phyloP scores from a whole-genome alignment of 2,329 filamentous ascomycete genomes.

The Xylaria sp. region DNA sequence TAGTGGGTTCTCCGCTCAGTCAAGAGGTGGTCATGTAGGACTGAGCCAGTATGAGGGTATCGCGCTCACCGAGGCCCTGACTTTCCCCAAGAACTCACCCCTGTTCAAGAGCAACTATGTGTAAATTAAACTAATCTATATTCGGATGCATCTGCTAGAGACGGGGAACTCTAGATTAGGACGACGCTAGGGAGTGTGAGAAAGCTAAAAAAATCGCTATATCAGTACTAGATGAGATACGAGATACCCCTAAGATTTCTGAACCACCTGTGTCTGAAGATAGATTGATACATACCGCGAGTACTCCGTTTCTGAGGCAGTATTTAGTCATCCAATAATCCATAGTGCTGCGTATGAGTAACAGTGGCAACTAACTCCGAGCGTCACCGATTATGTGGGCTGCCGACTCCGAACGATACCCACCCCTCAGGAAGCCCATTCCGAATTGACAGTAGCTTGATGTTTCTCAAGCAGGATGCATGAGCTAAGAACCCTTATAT shows the following conservation, averaged over 20 bases:
- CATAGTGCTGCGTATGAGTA: background rate
- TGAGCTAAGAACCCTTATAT: background rate
- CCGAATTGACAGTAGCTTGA: background rate
- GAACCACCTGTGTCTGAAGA: background rate
- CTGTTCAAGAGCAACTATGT: conserved; percentile 38
- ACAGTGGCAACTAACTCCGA: background rate
- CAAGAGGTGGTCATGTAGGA: conserved; percentile 34
- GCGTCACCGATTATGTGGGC: background rate
- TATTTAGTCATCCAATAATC: background rate
- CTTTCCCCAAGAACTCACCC: conserved; percentile 38
- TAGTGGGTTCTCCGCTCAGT: conserved; percentile 29
- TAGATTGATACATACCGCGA: background rate
- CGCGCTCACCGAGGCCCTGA: conserved; percentile 35
- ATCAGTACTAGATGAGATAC: background rate
- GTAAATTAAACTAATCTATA: conserved; percentile 24
- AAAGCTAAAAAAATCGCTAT: background rate
- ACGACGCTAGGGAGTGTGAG: background rate
- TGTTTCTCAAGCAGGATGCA: background rate
- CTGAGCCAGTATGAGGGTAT: conserved; percentile 32
- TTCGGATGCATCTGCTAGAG: background rate
- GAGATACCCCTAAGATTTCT: conserved; percentile 2
- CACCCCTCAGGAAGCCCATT: background rate
- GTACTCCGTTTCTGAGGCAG: too few species aligned
- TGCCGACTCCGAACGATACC: background rate
- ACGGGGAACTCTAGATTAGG: background rate